These are phyloP conservation scores for Pyronema domesticum DNA, from an alignment of 495 filamentous ascomycete species.

Conservation along the genomic window DNA sequence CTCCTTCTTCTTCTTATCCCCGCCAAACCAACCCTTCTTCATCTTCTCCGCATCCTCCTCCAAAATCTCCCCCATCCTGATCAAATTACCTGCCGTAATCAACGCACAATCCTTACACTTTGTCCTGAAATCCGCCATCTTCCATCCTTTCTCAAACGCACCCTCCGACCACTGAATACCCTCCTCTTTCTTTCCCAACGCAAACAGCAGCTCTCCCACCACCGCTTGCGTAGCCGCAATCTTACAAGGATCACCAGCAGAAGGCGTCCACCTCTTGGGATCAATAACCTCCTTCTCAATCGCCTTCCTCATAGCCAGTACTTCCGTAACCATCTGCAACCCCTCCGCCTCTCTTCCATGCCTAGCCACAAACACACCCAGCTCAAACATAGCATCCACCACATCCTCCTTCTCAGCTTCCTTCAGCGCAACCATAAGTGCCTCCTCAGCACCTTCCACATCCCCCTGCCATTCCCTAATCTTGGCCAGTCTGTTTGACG, in stretches of 20 bases:
- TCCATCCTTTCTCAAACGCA: constrained; percentile 26
- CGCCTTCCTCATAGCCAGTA: constrained; percentile 51
- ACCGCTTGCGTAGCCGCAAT: constrained; percentile 74
- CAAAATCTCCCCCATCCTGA: constrained; percentile 45
- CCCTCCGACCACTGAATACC: constrained; percentile 66
- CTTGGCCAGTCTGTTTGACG: constrained; percentile 8
- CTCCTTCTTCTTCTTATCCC: constrained; percentile 1
- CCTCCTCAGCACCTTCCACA: not conserved
- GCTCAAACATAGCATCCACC: constrained; percentile 51
- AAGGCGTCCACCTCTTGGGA: constrained; percentile 8
- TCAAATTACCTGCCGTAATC: constrained; percentile 58
- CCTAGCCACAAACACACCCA: constrained; percentile 59
- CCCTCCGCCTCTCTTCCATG: constrained; percentile 43
- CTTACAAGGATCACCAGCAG: constrained; percentile 47
- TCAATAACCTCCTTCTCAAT: constrained; percentile 29
- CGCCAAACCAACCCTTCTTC: constrained; percentile 21
- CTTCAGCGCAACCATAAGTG: constrained; percentile 3
- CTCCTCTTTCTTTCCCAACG: constrained; percentile 35
- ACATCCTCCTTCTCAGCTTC: constrained; percentile 25
- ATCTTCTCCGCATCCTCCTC: constrained; percentile 31
- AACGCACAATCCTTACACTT: constrained; percentile 55
- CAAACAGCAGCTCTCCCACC: constrained; percentile 85
- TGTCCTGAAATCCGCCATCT: constrained; percentile 35
- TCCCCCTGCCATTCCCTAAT: constrained; percentile 9
- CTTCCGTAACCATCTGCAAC: constrained; percentile 70